Base-by-base conservation (phyloP, 306 rosid species). In the Mimosa pudica region DNA sequence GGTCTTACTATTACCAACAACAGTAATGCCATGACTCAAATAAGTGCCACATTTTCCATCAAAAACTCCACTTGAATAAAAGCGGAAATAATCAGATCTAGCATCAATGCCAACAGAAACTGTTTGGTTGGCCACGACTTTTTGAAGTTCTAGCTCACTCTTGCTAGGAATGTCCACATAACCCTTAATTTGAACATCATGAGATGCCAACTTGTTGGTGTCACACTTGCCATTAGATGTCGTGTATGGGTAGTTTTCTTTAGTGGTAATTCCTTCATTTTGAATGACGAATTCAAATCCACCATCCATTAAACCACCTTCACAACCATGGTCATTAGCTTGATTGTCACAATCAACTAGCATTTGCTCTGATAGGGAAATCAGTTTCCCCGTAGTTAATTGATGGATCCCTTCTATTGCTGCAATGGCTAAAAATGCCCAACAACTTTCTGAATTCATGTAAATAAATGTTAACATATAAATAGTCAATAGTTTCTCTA, bases 251-350 rank as follows among this genome's bases (percentile, higher is more conserved):
- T 81, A 81, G 0, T 81, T 81, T 7, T 60, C 41, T 30, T 85
- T 85, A 24, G 36, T 52, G 3, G 83, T 78, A 20, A 81, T 74
- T 62, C 85, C 88, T 20, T 78, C 81, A 69, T 78, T 85, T 47
- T 85, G 62, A 0, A 74, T 61, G 7, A 85, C 81, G 32, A 70
- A 47, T 2, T 70, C 58, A 13, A 70, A 70, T 10, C 58, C 75
- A 30, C 30, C 73, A 42, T 68, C 73, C 73, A 68, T 68, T 6
- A 11, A 33, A 16, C 71, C 71, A 16, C 71, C 71, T 30, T 66
- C 48, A 8, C 71, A 66, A 8, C 71, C 71, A 14, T 66, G 71
- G 24, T 66, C 71, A 20, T 36, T 35, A n/a, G 36, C 36, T 68
- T 68, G 42, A 4, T 8, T 65, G 10, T 66, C 73, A 1, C 73